Evolutionary conservation across 2,329 filamentous ascomycete species (phyloP).

Genomic region (Nectriaceae sp.): DNA sequence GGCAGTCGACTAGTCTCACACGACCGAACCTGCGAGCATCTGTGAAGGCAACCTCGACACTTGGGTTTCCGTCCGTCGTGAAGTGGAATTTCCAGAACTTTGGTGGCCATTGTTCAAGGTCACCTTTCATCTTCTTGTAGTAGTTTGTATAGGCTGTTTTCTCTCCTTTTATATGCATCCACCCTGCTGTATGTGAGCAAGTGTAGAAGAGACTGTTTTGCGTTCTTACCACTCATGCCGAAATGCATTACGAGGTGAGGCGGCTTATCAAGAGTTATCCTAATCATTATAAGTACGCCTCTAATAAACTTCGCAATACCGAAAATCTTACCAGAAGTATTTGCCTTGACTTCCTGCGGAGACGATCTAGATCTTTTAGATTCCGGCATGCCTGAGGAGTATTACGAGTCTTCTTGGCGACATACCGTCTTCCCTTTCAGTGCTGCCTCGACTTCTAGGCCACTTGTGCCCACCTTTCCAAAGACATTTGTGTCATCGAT

Average conservation of each 20-base stretch:
- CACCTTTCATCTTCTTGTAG: conserved; percentile 69
- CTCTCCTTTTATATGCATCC: conserved; percentile 84
- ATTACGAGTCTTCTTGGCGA: neutral
- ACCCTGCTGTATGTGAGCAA: conserved; percentile 49
- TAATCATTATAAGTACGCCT: conserved; percentile 12
- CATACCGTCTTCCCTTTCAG: conserved; percentile 69
- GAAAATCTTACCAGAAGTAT: conserved; percentile 75
- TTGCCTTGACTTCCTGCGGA: conserved; percentile 86
- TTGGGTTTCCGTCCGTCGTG: conserved; percentile 57
- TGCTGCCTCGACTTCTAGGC: conserved; percentile 70
- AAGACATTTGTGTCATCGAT: conserved; percentile 84
- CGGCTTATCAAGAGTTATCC: conserved; percentile 64
- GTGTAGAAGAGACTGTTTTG: neutral
- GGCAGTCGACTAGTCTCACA: conserved; percentile 80
- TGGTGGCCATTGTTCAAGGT: conserved; percentile 76
- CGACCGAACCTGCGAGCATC: conserved; percentile 79
- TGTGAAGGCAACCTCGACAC: conserved; percentile 73
- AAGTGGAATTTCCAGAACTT: conserved; percentile 87
- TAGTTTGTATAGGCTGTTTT: conserved; percentile 79
- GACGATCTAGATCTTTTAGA: conserved; percentile 43
- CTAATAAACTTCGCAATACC: neutral
- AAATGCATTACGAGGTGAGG: conserved; percentile 91
- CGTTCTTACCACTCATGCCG: conserved; percentile 62
- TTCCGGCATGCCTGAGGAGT: neutral
- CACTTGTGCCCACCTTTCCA: conserved; percentile 85